Percentiles rank a stretch among this genome's conserved stretches.
phyloP scores from a whole-genome alignment of 257 asterid species.

The Henckelia pumila region DNA sequence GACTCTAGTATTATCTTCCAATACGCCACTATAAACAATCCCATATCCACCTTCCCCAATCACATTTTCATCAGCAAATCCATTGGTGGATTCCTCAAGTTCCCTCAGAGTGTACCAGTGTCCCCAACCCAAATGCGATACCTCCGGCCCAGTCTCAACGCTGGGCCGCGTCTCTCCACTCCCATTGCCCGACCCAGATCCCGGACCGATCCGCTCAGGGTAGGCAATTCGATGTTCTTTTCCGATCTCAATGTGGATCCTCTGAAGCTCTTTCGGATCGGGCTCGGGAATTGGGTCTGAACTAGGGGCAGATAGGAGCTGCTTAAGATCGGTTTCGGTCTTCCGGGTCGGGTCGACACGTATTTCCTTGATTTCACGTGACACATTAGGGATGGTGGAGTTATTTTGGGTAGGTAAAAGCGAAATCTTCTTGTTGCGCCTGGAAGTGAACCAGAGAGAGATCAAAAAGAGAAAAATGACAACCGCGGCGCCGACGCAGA shows the following conservation, averaged over 20 bases:
- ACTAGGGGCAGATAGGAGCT: constrained; percentile 32
- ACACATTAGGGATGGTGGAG: constrained; percentile 54
- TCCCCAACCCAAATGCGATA: constrained; percentile 96
- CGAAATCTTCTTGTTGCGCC: constrained; percentile 37
- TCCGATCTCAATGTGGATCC: constrained; percentile 54
- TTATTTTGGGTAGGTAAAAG: constrained; percentile 30
- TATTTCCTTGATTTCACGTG: constrained; percentile 77
- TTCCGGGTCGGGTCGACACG: constrained; percentile 52
- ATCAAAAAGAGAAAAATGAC: constrained; percentile 63
- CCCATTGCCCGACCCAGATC: constrained; percentile 52
- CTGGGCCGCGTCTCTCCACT: constrained; percentile 49
- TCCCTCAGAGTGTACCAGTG: constrained; percentile 92
- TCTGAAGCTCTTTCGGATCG: constrained; percentile 39
- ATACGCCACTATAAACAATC: constrained; percentile 70
- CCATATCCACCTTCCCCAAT: constrained; percentile 98
- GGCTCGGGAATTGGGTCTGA: constrained; percentile 46
- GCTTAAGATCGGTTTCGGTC: constrained; percentile 32
- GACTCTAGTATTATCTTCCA: constrained; percentile 53
- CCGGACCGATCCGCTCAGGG: constrained; percentile 44
- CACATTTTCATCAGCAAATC: constrained; percentile 76
- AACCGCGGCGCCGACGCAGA: constrained; percentile 80
- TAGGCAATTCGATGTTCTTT: constrained; percentile 52
- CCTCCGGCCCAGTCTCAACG: constrained; percentile 67
- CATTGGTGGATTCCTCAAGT: constrained; percentile 66
- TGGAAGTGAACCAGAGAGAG: constrained; percentile 74